Base-by-base conservation (phyloP, 108 stramenopile species). In the Cyclotella cryptica region DNA sequence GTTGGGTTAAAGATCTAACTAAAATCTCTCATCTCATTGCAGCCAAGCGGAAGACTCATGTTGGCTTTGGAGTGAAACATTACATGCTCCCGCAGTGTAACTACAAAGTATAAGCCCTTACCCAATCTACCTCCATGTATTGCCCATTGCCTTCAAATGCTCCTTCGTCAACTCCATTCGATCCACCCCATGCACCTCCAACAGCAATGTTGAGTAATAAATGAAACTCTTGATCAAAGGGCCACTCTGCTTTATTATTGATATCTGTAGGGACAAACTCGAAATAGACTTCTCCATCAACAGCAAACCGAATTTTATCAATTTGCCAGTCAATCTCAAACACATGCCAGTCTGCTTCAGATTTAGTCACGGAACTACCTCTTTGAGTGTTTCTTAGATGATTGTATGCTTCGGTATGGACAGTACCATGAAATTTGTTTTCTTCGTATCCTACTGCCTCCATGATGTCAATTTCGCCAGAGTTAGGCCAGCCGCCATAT, bases 401-500 rank as follows among this genome's bases (percentile, higher is more conserved):
- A 62, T 78, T 66, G 44, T 66, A 71, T 0, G 29, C 17, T 40
- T 49, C 21, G 15, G 81, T 79, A 45, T 83, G 81, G 19, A 79
- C 69, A 29, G 64, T 77, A 21, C 73, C 81, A 63, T 53, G 54
- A 30, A 82, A 62, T 35, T 7, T 55, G 39, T 78, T 51, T 1
- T 40, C 41, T 43, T 64, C 85, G n/a, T 81, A 60, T 9, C 85
- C 85, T 42, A 81, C 69, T 29, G 80, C 51, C 55, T 86, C 85
- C 85, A 86, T 74, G 21, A 83, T 67, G 60, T 86, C 85, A 30
- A 86, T 82, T 58, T 86, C 85, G 18, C 85, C 85, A 28, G 77
- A 79, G 0, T 41, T 55, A 24, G 85, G 85, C 85, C 85, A 86
- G 19, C 39, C 53, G 47, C 85, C 80, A 63, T 74, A 81, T 0